phyloP scores from a whole-genome alignment of 2,329 filamentous ascomycete genomes.

The Thielaviopsis euricoi region DNA sequence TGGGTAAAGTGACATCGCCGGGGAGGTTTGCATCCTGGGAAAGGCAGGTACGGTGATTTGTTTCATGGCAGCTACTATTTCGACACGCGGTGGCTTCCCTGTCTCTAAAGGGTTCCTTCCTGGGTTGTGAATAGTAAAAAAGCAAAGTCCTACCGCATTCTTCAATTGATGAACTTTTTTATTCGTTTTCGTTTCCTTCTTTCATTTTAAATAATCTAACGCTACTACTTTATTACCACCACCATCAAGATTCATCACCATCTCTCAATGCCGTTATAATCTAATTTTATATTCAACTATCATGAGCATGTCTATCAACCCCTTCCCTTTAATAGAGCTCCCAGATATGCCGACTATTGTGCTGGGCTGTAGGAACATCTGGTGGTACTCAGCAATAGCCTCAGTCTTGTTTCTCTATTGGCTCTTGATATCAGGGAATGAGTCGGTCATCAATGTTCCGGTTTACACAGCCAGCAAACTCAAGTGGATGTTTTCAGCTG shows the following conservation, averaged over 20 bases:
- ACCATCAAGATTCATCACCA: background rate
- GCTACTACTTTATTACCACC: background rate
- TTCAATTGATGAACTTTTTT: too few relatives aligned
- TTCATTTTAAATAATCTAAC: background rate
- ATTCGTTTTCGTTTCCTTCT: too few relatives aligned
- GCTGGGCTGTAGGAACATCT: constrained; percentile 18
- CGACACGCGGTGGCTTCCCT: too few relatives aligned
- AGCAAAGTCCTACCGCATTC: too few relatives aligned
- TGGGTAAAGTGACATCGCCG: background rate
- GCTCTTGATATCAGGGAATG: constrained; percentile 22
- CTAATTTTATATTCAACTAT: background rate
- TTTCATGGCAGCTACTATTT: too few relatives aligned
- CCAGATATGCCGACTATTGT: constrained; percentile 16
- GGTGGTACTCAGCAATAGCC: constrained; percentile 26
- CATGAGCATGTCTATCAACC: background rate
- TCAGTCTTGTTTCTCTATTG: constrained; percentile 23
- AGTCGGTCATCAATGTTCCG: constrained; percentile 20
- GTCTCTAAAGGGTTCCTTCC: too few relatives aligned
- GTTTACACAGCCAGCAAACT: constrained; percentile 31
- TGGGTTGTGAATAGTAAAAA: too few relatives aligned
- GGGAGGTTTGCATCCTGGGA: too few relatives aligned
- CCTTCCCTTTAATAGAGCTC: background rate
- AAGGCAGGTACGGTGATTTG: background rate
- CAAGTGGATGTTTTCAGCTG: constrained; percentile 35
- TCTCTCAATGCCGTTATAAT: background rate